Conservation (phyloP, 768 basidiomycete species). For the Neoboletus brunneissimus region DNA sequence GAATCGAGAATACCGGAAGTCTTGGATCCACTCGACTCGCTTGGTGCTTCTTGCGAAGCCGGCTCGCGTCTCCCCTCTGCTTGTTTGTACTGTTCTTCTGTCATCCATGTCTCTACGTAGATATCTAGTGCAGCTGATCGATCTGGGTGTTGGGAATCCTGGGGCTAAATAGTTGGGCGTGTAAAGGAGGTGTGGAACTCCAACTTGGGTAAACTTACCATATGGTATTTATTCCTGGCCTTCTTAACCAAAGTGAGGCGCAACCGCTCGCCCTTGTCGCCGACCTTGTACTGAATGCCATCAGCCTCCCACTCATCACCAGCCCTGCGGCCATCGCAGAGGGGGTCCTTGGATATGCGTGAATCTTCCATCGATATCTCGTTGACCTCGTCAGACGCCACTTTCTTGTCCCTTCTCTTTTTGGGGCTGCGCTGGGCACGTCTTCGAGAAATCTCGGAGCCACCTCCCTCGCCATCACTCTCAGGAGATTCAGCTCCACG, state of each 20-base stretch:
- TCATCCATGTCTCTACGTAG: constrained; percentile 76
- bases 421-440: constrained; percentile 26
- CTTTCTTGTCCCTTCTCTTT: constrained; percentile 56
- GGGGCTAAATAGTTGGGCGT: constrained; percentile 48
- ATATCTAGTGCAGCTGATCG: constrained; percentile 64
- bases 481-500: constrained; percentile 51
- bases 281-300: constrained; percentile 69
- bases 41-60: constrained; percentile 64
- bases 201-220: constrained; percentile 50
- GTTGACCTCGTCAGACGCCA: constrained; percentile 38
- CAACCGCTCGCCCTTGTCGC: constrained; percentile 63
- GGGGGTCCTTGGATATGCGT: constrained; percentile 44
- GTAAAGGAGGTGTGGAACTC: constrained; percentile 8
- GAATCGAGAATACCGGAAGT: constrained; percentile 40
- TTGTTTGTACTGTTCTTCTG: constrained; percentile 66
- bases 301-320: constrained; percentile 78
- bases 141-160: constrained; percentile 78
- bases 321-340: constrained; percentile 55
- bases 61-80: constrained; percentile 60
- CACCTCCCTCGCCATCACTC: constrained; percentile 23
- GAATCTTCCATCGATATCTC: constrained; percentile 53
- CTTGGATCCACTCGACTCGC: constrained; percentile 42
- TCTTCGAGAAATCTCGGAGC: constrained; percentile 11
- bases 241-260: constrained; percentile 72
- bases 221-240: constrained; percentile 63